Base-by-base conservation (phyloP, 2,329 filamentous ascomycete genomes). In the Colletotrichum liriopes region DNA sequence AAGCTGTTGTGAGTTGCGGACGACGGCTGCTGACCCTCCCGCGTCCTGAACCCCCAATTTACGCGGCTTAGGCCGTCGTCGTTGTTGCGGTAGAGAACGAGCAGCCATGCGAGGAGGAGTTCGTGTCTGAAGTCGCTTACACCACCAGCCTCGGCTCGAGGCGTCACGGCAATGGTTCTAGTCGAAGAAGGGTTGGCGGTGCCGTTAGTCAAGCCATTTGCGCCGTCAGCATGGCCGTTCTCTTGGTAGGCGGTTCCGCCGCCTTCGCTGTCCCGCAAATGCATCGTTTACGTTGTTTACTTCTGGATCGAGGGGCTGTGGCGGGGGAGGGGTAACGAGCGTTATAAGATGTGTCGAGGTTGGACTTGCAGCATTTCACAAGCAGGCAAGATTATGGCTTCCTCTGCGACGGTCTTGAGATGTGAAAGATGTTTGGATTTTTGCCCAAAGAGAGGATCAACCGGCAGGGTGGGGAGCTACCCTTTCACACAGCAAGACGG, bases 21-120 rank as follows among this genome's bases (percentile, higher is more conserved):
- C 12, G 70, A 72, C 43, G 61, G 52, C 52, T 47, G 49, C 37
- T 66, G 58, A 20, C 43, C 68, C 8, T 72, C 72, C 14, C 39
- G 61, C 14, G 71, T 55, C 45, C 67, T 64, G 35, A 43, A 69
- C 18, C 74, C 75, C 67, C 74, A 77, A 29, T 65, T 64, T 59
- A 75, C 51, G 51, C 65, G 29, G 65, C 74, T 45, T 49, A 74
- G 59, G 62, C 67, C 59, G 63, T 75, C 73, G 51, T 77, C 74
- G 23, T 74, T 72, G 52, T 77, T 75, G 32, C 76, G 74, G 65
- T 76, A 75, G 16, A 76, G 71, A 12, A 76, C 69, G 35, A 76
- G 66, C 12, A 77, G 74, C 76, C 76, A 77, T 29, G 76, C 64
- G 8, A 77, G 74, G 18, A 77, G 62, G n/a, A 77, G 59, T 67